These are phyloP conservation scores for Juncus effusus DNA, from an alignment of 176 grass and related monocot genomes.

Conservation along the genomic window DNA sequence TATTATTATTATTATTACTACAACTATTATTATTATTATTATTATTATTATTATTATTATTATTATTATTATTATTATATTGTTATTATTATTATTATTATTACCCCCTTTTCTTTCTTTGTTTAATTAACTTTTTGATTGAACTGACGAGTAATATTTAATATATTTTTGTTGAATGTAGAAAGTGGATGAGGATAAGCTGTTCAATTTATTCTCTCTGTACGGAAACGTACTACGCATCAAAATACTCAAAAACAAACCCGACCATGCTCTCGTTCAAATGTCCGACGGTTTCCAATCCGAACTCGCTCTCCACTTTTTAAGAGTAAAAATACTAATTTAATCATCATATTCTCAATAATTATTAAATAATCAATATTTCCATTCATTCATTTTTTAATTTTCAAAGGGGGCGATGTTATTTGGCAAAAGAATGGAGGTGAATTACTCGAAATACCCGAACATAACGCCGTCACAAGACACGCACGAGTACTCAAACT, in stretches of 20 bases:
- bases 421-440: slow-evolving; percentile 49
- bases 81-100: too few species aligned
- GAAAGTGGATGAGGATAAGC: slow-evolving; percentile 54
- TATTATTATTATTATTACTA: too few species aligned
- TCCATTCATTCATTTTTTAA: background rate
- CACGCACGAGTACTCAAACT: slow-evolving; percentile 42
- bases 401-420: slow-evolving; percentile 40
- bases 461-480: slow-evolving; percentile 39
- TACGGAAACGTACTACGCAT: slow-evolving; percentile 51
- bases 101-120: too few species aligned
- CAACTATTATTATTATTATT: too few species aligned
- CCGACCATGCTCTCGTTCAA: slow-evolving; percentile 52
- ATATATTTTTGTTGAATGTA: slow-evolving; percentile 14
- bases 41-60: too few species aligned
- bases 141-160: too few species aligned
- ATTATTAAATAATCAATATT: slow-evolving; percentile 2
- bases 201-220: slow-evolving; percentile 52
- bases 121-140: too few species aligned
- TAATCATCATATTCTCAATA: background rate
- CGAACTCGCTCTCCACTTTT: slow-evolving; percentile 50
- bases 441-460: slow-evolving; percentile 48
- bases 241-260: slow-evolving; percentile 47
- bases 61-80: too few species aligned
- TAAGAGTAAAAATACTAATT: slow-evolving; percentile 38
- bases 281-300: slow-evolving; percentile 55